These are phyloP conservation scores for Leucaena leucocephala DNA, from an alignment of 306 rosid species.

Conservation along the genomic window DNA sequence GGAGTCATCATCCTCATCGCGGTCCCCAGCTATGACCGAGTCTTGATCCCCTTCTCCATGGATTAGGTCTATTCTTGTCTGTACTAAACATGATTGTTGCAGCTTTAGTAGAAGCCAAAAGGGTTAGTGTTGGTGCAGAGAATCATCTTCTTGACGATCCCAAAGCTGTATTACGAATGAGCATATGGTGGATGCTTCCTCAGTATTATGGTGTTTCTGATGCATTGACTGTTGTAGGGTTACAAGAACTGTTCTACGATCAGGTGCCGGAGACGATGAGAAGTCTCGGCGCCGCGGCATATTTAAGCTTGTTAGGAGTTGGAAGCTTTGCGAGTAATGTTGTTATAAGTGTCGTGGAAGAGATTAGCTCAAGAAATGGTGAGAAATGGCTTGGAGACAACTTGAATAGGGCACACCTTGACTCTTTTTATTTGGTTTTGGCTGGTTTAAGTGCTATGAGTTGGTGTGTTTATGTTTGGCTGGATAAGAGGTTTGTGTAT, in stretches of 20 bases:
- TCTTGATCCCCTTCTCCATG: conserved; percentile 50
- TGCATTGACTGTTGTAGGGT: conserved; percentile 59
- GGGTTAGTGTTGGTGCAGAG: conserved; percentile 49
- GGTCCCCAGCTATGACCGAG: conserved; percentile 61
- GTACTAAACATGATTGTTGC: conserved; percentile 58
- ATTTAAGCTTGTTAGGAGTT: conserved; percentile 53
- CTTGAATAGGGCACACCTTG: conserved; percentile 65
- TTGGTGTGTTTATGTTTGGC: conserved; percentile 50
- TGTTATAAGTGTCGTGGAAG: conserved; percentile 47
- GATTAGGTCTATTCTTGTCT: conserved; percentile 61
- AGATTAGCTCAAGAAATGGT: conserved; percentile 33
- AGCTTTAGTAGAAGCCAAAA: conserved; percentile 58
- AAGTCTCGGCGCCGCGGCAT: conserved; percentile 78
- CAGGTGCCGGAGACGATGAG: conserved; percentile 70
- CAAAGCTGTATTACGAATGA: conserved; percentile 53
- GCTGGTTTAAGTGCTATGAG: conserved; percentile 58
- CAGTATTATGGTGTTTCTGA: conserved; percentile 60
- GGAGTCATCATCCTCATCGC: conserved; percentile 46
- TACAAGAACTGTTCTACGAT: conserved; percentile 68
- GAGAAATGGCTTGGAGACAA: conserved; percentile 61
- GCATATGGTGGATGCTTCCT: conserved; percentile 79
- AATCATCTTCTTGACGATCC: conserved; percentile 53
- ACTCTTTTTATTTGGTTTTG: conserved; percentile 64
- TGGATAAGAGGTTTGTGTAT: conserved; percentile 55
- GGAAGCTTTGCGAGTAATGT: conserved; percentile 60